Evolutionary conservation across 2,329 filamentous ascomycete genomes (phyloP), one percentile per base, ranked within the genome.

Genomic region (Aspergillus brasiliensis): DNA sequence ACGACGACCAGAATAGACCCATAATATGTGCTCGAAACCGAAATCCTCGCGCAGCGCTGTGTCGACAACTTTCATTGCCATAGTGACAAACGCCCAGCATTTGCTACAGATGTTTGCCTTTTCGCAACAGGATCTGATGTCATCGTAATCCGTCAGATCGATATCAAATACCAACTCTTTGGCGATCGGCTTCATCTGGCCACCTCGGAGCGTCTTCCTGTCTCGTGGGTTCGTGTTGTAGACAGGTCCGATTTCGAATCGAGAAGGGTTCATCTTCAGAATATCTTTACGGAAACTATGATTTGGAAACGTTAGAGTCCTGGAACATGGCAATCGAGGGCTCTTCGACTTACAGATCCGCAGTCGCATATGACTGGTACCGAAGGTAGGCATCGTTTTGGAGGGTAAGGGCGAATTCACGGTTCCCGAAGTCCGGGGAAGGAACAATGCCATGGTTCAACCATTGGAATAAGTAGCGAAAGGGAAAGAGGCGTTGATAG

Each of bases 131-230:
- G 93, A 97, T 67, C 95, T 88, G 65, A 99, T 91, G 66, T 96
- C 92, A 74, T 99, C 95, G 78, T 99, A 99, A 79, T 98, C 95
- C 57, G 95, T 98, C 85, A 99, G 85, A 85, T 99, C 95, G 70
- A 99, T 98, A 89, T 99, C 95, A 77, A 99, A 98, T 69, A 97
- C 97, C 40, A 99, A 81, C 76, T 99, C 95, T 76, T 99, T 99
- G 58, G 91, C 85, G 31, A 97, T 77, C 0, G 95, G 94, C 64
- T 89, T 90, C 80, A 99, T 97, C 8, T 91, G 87, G 51, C 87
- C 86, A 37, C 88, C 85, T 56, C 89, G 87, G 34, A 98, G 78
- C 0, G 89, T 89, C 79, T 98, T 99, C 71, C 94, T 88, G 70
- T 99, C 95, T 68, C 92, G 89, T 0, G 95, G 95, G 74, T 98